Evolutionary conservation across 2,329 filamentous ascomycete genomes (phyloP).

Genomic region (Diplodia scrobiculata): DNA sequence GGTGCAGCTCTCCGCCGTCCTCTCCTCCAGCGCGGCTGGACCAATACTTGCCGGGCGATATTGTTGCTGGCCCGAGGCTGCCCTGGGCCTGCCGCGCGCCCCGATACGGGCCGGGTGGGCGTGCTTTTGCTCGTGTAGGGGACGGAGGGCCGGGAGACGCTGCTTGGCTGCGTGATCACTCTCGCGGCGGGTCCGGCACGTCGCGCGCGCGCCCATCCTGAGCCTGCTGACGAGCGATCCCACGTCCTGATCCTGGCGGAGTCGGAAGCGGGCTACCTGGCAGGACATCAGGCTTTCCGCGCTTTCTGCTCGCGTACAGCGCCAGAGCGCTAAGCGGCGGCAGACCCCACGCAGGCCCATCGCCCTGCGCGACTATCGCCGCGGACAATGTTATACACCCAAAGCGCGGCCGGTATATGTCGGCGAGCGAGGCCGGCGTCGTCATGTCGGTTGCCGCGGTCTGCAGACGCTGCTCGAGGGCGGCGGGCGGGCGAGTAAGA

Average conservation of each 20-base stretch:
- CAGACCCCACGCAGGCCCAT: constrained; percentile 1
- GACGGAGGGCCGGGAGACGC: neutral
- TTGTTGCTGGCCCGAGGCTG: constrained; percentile 15
- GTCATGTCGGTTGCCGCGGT: neutral
- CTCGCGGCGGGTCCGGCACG: constrained; percentile 20
- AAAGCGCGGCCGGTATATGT: neutral
- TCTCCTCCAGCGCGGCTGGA: neutral
- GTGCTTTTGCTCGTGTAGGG: constrained; percentile 12
- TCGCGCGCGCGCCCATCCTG: constrained; percentile 20
- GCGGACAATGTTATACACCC: neutral
- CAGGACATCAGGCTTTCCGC: constrained; percentile 17
- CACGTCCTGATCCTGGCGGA: constrained; percentile 21
- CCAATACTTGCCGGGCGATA: constrained; percentile 22
- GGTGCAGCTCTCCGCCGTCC: neutral
- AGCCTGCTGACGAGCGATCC: constrained; percentile 20
- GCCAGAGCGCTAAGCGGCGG: constrained; percentile 21
- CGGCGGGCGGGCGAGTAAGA: constrained; percentile 21
- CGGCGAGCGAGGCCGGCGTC: neutral
- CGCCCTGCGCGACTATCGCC: constrained; percentile 10
- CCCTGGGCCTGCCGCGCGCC: constrained; percentile 16
- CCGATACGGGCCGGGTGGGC: constrained; percentile 9
- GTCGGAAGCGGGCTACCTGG: constrained; percentile 15
- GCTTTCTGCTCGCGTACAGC: constrained; percentile 23
- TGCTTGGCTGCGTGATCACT: constrained; percentile 17
- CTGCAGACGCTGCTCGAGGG: neutral